Percentiles rank a stretch among this genome's conserved stretches.
These are phyloP conservation scores for Leishmania mexicana DNA, from an alignment of 208 protist species.

Conservation along the genomic window DNA sequence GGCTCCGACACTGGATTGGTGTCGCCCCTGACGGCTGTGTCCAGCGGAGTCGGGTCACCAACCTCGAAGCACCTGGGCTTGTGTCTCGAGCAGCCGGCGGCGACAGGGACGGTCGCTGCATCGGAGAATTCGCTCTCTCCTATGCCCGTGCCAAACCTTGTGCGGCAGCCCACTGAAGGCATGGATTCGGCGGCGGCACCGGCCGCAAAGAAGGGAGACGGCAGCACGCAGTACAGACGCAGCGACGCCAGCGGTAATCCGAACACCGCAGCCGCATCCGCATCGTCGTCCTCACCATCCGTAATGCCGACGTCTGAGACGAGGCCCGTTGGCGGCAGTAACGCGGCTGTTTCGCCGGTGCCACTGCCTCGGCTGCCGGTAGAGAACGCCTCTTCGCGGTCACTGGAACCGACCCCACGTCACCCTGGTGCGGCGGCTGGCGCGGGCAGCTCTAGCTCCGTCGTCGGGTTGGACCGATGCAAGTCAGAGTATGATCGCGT, in stretches of 20 bases:
- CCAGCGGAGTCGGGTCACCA: constrained; percentile 7
- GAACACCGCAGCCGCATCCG: not conserved
- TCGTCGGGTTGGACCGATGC: not conserved
- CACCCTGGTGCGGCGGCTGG: not conserved
- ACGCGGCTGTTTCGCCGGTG: no score
- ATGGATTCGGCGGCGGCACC: not conserved
- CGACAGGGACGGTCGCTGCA: not conserved
- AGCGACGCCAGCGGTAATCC: not conserved
- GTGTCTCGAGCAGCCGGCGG: not conserved
- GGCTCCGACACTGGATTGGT: constrained; percentile 12
- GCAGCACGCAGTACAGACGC: not conserved
- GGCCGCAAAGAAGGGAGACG: not conserved
- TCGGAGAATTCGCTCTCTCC: not conserved
- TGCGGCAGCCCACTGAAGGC: not conserved
- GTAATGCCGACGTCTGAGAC: not conserved
- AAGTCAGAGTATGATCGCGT: constrained; percentile 45
- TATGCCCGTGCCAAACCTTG: not conserved
- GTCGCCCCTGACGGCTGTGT: constrained; percentile 20
- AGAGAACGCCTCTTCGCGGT: not conserved
- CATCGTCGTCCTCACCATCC: not conserved
- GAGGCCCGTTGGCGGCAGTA: not conserved
- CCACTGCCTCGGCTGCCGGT: not conserved
- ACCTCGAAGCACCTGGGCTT: not conserved
- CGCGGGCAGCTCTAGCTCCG: not conserved
- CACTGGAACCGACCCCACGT: not conserved